These are phyloP conservation scores for Chytriomyces hyalinus DNA, from an alignment of 192 early-diverging fungal genomes.

Conservation along the genomic window DNA sequence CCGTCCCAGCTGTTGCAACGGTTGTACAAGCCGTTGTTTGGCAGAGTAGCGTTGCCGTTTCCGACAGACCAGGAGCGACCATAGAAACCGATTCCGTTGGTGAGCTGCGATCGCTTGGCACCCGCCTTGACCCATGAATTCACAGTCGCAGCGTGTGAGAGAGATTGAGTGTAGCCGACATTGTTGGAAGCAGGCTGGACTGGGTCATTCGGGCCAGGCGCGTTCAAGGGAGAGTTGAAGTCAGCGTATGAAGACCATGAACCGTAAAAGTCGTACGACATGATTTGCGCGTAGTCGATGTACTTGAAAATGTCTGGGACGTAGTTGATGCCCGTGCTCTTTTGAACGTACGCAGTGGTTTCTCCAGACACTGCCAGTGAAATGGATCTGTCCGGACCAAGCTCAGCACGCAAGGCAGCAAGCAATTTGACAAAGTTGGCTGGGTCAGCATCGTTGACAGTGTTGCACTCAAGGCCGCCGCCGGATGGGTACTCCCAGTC, in stretches of 20 bases:
- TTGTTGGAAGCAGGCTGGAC: constrained; percentile 25
- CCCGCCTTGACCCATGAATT: constrained; percentile 21
- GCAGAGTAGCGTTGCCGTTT: neutral
- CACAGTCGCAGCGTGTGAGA: constrained; percentile 15
- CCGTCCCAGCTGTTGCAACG: neutral
- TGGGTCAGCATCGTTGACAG: constrained; percentile 16
- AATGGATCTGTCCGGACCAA: constrained; percentile 29
- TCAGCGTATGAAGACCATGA: constrained; percentile 25
- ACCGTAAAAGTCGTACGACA: constrained; percentile 37
- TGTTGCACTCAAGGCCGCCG: constrained; percentile 27
- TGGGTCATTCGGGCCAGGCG: constrained; percentile 23
- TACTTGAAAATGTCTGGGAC: constrained; percentile 14
- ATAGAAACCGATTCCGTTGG: constrained; percentile 25
- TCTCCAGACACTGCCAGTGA: constrained; percentile 28
- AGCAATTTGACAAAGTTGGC: constrained; percentile 26
- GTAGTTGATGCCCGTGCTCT: constrained; percentile 16
- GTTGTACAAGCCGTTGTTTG: constrained; percentile 34
- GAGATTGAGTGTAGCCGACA: constrained; percentile 17
- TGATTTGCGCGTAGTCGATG: constrained; percentile 25
- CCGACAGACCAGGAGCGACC: constrained; percentile 28
- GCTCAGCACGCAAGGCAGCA: constrained; percentile 18
- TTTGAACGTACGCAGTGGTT: constrained; percentile 11
- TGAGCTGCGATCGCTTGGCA: constrained; percentile 15
- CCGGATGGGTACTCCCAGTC: constrained; percentile 34
- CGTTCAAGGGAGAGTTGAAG: constrained; percentile 31